Percentiles rank a stretch among this genome's conserved stretches.
These are phyloP conservation scores for Lasiodiplodia citricola DNA, from an alignment of 2,329 filamentous ascomycete species.

Conservation along the genomic window DNA sequence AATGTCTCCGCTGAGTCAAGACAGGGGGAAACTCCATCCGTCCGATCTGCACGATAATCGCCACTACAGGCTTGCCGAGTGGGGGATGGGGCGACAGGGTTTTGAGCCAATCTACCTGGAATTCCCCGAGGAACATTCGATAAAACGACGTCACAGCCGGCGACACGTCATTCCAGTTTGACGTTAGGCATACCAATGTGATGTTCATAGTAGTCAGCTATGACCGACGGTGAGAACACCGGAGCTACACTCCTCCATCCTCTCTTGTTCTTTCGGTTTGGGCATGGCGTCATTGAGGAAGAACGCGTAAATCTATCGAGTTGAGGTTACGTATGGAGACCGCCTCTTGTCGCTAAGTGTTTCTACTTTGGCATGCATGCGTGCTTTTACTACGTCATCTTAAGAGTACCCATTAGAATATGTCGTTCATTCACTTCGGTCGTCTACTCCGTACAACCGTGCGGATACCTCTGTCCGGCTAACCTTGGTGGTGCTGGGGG, in stretches of 20 bases:
- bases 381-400: not conserved
- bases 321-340: not conserved
- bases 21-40: not conserved
- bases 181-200: not conserved
- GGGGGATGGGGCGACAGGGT: not conserved
- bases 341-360: not conserved
- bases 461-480: no score
- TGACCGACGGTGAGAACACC: not conserved
- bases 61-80: not conserved
- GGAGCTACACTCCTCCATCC: not conserved
- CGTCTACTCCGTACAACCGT: not conserved
- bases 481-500: no score
- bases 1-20: not conserved
- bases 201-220: not conserved
- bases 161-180: not conserved
- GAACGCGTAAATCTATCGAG: not conserved
- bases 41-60: constrained; percentile 11
- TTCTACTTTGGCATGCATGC: not conserved
- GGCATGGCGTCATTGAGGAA: not conserved
- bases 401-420: not conserved
- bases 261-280: not conserved
- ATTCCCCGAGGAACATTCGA: not conserved
- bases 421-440: not conserved
- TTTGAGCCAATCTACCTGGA: not conserved
- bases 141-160: not conserved